Evolutionary conservation across 225 moss, liverwort and hornwort species (phyloP), one percentile per base, ranked within the genome.

Genomic region (Pseudisothecium myosuroides): DNA sequence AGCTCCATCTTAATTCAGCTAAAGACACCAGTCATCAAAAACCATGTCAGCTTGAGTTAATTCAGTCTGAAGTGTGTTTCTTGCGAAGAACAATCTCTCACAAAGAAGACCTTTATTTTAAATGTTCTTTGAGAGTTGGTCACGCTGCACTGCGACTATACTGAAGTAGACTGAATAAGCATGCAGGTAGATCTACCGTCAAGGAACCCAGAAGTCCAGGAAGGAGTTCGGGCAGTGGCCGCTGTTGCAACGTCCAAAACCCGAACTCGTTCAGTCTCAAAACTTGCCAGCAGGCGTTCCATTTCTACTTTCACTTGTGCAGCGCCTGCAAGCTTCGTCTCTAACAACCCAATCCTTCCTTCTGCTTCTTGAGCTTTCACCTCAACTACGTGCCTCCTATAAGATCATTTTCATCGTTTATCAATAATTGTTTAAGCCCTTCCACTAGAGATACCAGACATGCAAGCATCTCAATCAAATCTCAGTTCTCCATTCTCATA

Each of bases 1-100:
- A 89, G 81, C 90, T 95, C 98, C 98, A 97, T 90, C 96, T 92
- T 62, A 98, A 88, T 80, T 96, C 91, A 88, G 93, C 98, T 98
- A 92, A 76, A 93, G 47, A 89, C 63, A 84, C 65, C 82, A 87
- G 50, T 80, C 64, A 85, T 39, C 47, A 87, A 80, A 28, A 90
- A 72, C 69, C 56, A 65, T 66, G 39, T 75, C 61, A 86, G 14
- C 61, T 88, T 86, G 55, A 90, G 86, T 49, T 86, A 15, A 41
- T 90, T 79, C 41, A 62, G 50, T 26, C 49, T 78, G 47, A 85
- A 87, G 43, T 55, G 16, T 62, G 63, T 43, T 83, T 88, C 87
- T 84, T 78, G 43, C 79, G n/a, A 32, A 73, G 74, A 37, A 75
- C 66, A 47, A 67, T 61, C 20, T 77, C 74, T 85, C 63, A 86